Percentiles rank a stretch among this genome's conserved stretches.
phyloP scores from a whole-genome alignment of 345 rosid species.

The Sonneratia caseolaris region DNA sequence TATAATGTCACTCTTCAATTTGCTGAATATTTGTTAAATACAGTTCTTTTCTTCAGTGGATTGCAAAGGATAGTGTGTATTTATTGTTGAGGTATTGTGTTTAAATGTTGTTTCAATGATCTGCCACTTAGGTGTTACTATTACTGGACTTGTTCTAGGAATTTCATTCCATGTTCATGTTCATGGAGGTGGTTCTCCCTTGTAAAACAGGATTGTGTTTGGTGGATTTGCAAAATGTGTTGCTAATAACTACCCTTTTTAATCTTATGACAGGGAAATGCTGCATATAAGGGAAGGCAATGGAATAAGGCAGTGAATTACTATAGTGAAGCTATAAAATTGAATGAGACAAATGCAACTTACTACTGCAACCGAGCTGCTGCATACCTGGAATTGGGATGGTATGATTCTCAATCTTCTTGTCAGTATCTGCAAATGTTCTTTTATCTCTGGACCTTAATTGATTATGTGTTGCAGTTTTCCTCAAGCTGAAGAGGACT shows the following conservation, averaged over 20 bases:
- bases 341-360: slow-evolving; percentile 62
- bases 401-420: slow-evolving; percentile 27
- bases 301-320: slow-evolving; percentile 80
- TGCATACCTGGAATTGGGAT: slow-evolving; percentile 69
- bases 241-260: background rate
- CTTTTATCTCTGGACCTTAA: background rate
- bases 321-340: slow-evolving; percentile 79
- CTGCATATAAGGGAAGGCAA: slow-evolving; percentile 68
- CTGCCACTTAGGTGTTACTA: background rate
- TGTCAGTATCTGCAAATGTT: background rate
- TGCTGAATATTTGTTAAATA: background rate
- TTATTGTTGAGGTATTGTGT: background rate
- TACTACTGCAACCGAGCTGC: slow-evolving; percentile 81
- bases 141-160: background rate
- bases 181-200: background rate
- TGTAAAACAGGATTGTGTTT: background rate
- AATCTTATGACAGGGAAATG: slow-evolving; percentile 63
- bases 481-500: slow-evolving; percentile 85
- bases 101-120: background rate
- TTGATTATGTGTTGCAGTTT: slow-evolving; percentile 40
- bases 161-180: background rate
- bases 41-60: background rate
- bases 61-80: background rate
- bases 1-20: background rate
- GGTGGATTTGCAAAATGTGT: background rate